Base-by-base conservation (phyloP, 495 filamentous ascomycete genomes). In the Aspergillus asperescens region DNA sequence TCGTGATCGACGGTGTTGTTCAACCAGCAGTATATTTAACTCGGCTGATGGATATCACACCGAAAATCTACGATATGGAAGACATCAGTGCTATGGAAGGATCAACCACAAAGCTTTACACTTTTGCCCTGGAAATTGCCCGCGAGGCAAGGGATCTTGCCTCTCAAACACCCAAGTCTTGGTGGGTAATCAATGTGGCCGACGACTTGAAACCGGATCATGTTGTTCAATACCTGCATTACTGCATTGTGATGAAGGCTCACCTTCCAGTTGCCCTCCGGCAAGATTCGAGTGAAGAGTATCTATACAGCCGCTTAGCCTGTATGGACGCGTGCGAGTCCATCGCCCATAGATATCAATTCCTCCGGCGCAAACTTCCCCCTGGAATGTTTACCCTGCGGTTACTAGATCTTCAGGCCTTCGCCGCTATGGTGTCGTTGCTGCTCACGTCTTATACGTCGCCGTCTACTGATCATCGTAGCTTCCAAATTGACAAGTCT, bases 341-440 rank as follows among this genome's bases (percentile, higher is more conserved):
- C 3, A 45, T 65, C 4, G 57, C 54, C 7, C 52, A 48, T 6
- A 54, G 58, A 27, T 70, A 68, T 32, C 47, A 49, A 4, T 56
- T 55, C 9, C 31, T 68, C 8, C 56, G 60, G 16, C 46, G 42
- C 0, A 54, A 39, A 7, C 53, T 65, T 10, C 62, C 65, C 0
- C 51, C 51, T 0, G 67, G 62, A 2, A 53, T 70, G 46, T 70
- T 70, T 39, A 52, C 58, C 5, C 50, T 52, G 4, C 48, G 58
- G 10, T 39, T 70, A 1, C 28, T 68, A 13, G 67, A 70, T 48
- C 32, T 70, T 5, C 65, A 68, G 28, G 66, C 59, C 2, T 62
- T 70, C 27, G 63, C 60, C 5, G 66, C 65, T 6, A 56, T 58
- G 10, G 52, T 63, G 4, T 41, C 63, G 4, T 51, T 70, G 10